A percentile compares a stretch with the other conserved stretches of the same genome.
These are phyloP conservation scores for Tolypocladium ovalisporum DNA, from an alignment of 2,329 filamentous ascomycete genomes.

Conservation along the genomic window DNA sequence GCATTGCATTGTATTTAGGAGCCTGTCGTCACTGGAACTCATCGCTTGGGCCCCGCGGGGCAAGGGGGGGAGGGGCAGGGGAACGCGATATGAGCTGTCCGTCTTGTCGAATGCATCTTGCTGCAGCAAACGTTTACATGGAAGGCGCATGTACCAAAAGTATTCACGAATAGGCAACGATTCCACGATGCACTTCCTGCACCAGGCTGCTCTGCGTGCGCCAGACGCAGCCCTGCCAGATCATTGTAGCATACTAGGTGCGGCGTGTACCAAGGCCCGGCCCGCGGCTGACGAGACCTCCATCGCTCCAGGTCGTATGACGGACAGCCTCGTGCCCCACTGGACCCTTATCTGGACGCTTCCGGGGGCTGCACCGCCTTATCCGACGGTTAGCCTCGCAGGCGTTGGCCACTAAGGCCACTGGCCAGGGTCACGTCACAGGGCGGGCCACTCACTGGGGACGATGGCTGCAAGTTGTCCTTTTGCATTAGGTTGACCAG, in stretches of 20 bases:
- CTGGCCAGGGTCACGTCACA: constrained; percentile 1
- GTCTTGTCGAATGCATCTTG: neutral
- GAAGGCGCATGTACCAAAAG: constrained; percentile 1
- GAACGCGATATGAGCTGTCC: neutral
- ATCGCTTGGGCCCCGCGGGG: neutral
- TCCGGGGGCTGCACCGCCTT: constrained; percentile 1
- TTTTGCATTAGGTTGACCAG: constrained; percentile 16
- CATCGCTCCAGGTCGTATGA: too few species aligned
- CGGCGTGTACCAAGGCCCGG: too few species aligned
- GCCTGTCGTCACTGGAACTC: neutral
- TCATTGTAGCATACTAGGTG: neutral
- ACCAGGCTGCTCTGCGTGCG: neutral
- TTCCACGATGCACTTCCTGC: neutral
- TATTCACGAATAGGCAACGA: neutral
- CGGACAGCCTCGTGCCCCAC: neutral
- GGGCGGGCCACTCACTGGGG: neutral
- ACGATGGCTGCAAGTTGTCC: constrained; percentile 22
- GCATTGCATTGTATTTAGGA: constrained; percentile 15
- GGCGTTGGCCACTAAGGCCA: neutral
- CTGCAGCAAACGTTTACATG: neutral
- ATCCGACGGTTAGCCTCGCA: constrained; percentile 7
- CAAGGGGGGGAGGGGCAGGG: neutral
- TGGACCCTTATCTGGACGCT: constrained; percentile 4
- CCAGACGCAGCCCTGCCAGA: neutral
- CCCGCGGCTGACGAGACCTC: too few species aligned